Conservation (phyloP, 2,329 filamentous ascomycete species). For the Scolecobasidium constrictum region DNA sequence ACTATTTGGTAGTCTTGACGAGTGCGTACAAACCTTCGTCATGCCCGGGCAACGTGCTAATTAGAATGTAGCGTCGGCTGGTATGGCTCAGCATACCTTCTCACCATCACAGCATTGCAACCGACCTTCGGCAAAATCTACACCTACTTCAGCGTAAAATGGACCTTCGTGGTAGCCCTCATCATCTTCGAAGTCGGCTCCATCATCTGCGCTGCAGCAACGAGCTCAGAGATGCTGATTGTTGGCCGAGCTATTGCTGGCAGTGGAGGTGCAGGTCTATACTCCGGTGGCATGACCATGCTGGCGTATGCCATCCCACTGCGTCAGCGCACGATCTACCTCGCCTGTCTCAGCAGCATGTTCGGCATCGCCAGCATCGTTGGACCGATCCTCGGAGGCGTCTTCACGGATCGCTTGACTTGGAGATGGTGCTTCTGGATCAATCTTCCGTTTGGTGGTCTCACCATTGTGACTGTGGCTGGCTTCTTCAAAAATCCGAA, state of each 20-base stretch:
- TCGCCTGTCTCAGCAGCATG: slow-evolving; percentile 24
- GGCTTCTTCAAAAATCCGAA: slow-evolving; percentile 27
- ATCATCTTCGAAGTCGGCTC: slow-evolving; percentile 40
- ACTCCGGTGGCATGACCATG: slow-evolving; percentile 43
- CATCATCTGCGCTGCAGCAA: slow-evolving; percentile 40
- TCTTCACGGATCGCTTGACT: slow-evolving; percentile 25
- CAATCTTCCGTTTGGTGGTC: slow-evolving; percentile 33
- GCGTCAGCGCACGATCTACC: slow-evolving; percentile 31
- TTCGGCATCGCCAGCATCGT: slow-evolving; percentile 29
- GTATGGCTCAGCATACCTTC: slow-evolving; percentile 34
- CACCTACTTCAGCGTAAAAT: slow-evolving; percentile 45
- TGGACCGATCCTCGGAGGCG: slow-evolving; percentile 32
- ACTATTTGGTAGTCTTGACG: slow-evolving; percentile 27
- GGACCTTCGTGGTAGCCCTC: slow-evolving; percentile 38
- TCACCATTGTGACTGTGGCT: slow-evolving; percentile 26
- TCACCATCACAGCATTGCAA: slow-evolving; percentile 31
- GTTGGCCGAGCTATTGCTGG: slow-evolving; percentile 45
- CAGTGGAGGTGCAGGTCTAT: slow-evolving; percentile 39
- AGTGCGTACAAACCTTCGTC: slow-evolving; percentile 12
- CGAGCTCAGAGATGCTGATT: slow-evolving; percentile 42
- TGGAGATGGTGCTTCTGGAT: slow-evolving; percentile 33
- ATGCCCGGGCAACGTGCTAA: too few relatives aligned
- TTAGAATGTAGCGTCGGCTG: slow-evolving; percentile 22
- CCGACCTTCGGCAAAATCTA: slow-evolving; percentile 46
- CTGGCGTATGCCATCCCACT: slow-evolving; percentile 32